phyloP scores from a whole-genome alignment of 768 basidiomycete species.

The Kwoniella mangroviensis region DNA sequence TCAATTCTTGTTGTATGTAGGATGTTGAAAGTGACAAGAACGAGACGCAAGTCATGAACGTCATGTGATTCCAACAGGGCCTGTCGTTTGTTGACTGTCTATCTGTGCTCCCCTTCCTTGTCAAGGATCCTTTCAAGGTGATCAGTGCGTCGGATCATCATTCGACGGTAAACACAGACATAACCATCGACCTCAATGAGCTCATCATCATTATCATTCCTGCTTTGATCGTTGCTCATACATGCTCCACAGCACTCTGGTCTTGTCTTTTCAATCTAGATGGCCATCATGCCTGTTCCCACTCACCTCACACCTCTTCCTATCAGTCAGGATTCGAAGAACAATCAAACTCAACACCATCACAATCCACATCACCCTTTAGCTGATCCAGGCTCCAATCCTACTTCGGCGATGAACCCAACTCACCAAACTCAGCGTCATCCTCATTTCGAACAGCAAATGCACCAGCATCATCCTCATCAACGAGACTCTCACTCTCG shows the following conservation, averaged over 20 bases:
- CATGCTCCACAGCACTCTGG: neutral
- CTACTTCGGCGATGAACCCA: neutral
- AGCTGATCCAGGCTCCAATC: neutral
- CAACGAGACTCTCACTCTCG: neutral
- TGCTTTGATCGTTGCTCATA: neutral
- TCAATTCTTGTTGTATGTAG: neutral
- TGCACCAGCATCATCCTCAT: neutral
- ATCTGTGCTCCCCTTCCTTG: no score
- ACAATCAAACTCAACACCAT: neutral
- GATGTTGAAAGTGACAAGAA: neutral
- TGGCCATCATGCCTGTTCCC: slow-evolving; percentile 1
- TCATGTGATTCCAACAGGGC: no score
- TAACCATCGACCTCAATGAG: no score
- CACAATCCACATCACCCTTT: neutral
- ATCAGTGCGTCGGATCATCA: no score
- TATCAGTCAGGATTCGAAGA: neutral
- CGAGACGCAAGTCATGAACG: no score
- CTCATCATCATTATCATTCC: neutral
- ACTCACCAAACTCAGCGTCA: neutral
- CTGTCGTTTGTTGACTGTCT: no score
- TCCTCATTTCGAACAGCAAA: slow-evolving; percentile 1
- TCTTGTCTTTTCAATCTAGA: no score
- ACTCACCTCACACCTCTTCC: slow-evolving; percentile 8
- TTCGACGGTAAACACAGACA: no score
- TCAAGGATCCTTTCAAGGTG: no score